Evolutionary conservation across 176 grass and related monocot species (phyloP).

Genomic region (Avena sativa): DNA sequence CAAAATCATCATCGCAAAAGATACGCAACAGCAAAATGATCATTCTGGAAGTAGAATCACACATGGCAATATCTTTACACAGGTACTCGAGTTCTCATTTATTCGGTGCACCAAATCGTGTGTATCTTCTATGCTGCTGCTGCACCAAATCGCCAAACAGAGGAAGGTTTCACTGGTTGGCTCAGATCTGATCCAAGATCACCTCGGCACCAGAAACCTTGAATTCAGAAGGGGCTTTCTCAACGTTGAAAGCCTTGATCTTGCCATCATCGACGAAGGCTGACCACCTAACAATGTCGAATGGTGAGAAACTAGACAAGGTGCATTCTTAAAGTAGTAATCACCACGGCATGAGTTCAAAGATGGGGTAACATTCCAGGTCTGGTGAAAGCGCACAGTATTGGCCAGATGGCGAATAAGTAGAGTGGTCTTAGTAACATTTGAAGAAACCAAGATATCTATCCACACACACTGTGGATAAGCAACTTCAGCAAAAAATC

Average conservation of each 20-base stretch:
- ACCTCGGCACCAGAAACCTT: slow-evolving; percentile 87
- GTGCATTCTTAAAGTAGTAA: neutral
- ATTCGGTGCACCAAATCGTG: slow-evolving; percentile 20
- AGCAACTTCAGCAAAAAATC: neutral
- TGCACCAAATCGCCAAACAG: neutral
- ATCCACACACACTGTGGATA: neutral
- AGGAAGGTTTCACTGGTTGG: neutral
- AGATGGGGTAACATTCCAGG: neutral
- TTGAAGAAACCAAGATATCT: neutral
- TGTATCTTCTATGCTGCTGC: neutral
- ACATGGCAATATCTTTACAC: neutral
- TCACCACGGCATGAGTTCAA: neutral
- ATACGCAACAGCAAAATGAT: slow-evolving; percentile 2
- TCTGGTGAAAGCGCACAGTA: neutral
- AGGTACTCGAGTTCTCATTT: neutral
- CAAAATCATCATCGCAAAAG: neutral
- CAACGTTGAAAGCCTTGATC: slow-evolving; percentile 88
- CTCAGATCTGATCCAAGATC: slow-evolving; percentile 87
- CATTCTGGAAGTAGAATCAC: neutral
- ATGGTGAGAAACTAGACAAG: neutral
- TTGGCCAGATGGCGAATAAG: neutral
- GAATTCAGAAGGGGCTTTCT: slow-evolving; percentile 84
- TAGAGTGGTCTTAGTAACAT: neutral
- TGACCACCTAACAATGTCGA: slow-evolving; percentile 69
- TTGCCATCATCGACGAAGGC: slow-evolving; percentile 87